Evolutionary conservation across 139 green algal species (phyloP), one percentile per base, ranked within the genome.

Genomic region (Picochlorum sp.): DNA sequence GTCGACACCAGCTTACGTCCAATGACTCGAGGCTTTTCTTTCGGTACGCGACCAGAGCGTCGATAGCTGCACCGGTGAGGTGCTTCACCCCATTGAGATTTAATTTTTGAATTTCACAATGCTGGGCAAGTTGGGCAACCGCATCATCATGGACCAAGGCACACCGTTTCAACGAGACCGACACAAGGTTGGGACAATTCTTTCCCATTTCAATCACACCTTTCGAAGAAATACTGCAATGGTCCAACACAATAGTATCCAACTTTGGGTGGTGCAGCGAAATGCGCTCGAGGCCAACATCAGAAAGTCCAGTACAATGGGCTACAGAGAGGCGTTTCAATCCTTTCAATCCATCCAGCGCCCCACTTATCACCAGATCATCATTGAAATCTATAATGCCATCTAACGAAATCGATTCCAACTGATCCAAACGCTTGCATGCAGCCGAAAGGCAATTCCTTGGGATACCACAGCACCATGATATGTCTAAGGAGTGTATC

Each of bases 1-100:
- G 30, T 14, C 77, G 49, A 49, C 81, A 87, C 66, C 72, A 87
- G 8, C 60, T 75, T 45, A 85, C 55, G 59, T 87, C 75, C 60
- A 84, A 55, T 23, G 66, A 50, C 45, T 78, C 49, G 49, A 86
- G 57, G 15, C 20, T 45, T 44, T 20, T 20, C 9, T n/a, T 24
- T 16, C 24, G 15, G 6, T 44, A 21, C 11, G 16, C 2, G 10
- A n/a, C 60, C 15, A 54, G n/a, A 6, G 14, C 3, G 10, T 21
- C 49, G 11, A 66, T 20, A 10, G 37, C 34, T 55, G 15, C 44
- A 16, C 38, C 38, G 14, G 67, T 77, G 3, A 79, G 45, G 4
- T 24, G 13, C 18, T 38, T 61, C 2, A 83, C 21, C 4, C 63
- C 71, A 31, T 57, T 69, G 14, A 84, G 60, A 16, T 37, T 34